Conservation (phyloP, 169 alveolate species). For the Plasmodium coatneyi region DNA sequence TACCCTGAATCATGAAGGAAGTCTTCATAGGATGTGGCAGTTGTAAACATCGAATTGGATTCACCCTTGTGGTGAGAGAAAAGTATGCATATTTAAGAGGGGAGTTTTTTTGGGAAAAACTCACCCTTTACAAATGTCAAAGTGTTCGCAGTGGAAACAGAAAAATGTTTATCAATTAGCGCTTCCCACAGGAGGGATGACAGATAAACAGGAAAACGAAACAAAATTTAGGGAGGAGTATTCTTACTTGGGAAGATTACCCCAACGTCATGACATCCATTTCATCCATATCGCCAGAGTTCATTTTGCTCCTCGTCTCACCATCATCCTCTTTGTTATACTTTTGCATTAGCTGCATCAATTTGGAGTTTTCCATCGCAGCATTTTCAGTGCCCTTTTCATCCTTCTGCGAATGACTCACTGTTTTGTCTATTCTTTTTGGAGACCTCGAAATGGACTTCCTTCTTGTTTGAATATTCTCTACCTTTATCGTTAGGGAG, state of each 20-base stretch:
- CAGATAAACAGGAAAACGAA: neutral
- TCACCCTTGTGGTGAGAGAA: neutral
- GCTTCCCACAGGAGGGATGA: neutral
- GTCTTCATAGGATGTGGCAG: neutral
- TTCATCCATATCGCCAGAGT: slow-evolving; percentile 26
- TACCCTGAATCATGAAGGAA: neutral
- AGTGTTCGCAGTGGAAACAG: neutral
- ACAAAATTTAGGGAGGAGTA: neutral
- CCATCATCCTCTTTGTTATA: slow-evolving; percentile 39
- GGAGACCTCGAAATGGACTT: slow-evolving; percentile 34
- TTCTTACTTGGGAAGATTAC: neutral
- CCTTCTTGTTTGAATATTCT: slow-evolving; percentile 64
- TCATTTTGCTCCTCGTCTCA: slow-evolving; percentile 4
- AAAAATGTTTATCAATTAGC: neutral
- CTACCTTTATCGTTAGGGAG: slow-evolving; percentile 81
- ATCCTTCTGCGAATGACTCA: slow-evolving; percentile 9
- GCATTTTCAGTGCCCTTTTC: slow-evolving; percentile 22
- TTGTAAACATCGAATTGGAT: neutral
- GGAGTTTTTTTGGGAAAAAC: neutral
- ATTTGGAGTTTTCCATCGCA: slow-evolving; percentile 27
- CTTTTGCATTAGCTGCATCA: slow-evolving; percentile 36
- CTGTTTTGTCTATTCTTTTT: slow-evolving; percentile 46
- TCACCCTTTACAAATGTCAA: neutral
- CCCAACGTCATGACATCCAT: slow-evolving; percentile 69
- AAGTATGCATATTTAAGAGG: neutral